These are phyloP conservation scores for Talaromyces sp. DNA, from an alignment of 2,329 filamentous ascomycete genomes.

Conservation along the genomic window DNA sequence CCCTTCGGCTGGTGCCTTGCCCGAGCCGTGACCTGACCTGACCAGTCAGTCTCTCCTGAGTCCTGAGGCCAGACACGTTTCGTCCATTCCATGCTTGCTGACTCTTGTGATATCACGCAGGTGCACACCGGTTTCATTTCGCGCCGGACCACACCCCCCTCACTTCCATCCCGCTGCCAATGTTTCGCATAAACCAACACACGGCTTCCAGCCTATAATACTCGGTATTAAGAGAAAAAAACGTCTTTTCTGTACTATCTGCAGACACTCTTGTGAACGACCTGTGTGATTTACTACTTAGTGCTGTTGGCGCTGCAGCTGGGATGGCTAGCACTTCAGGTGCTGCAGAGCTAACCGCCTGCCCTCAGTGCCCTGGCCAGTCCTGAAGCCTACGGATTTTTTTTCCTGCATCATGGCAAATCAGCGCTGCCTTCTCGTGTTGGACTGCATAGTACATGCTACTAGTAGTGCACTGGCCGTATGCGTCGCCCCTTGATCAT, in stretches of 20 bases:
- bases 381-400: not conserved
- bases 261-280: not conserved
- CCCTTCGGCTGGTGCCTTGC: not conserved
- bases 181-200: not conserved
- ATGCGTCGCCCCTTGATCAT: not conserved
- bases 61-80: not conserved
- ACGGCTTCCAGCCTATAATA: not conserved
- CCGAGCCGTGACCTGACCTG: not conserved
- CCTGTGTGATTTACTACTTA: not conserved
- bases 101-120: not conserved
- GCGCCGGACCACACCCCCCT: not conserved
- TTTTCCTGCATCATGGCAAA: not conserved
- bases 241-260: not conserved
- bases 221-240: not conserved
- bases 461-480: too few species aligned
- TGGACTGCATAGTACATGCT: not conserved
- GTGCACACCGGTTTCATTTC: not conserved
- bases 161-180: not conserved
- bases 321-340: not conserved
- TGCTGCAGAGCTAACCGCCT: too few species aligned
- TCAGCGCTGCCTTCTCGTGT: not conserved
- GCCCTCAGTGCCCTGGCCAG: not conserved
- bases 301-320: too few species aligned
- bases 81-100: not conserved
- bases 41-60: not conserved